Evolutionary conservation across 2,329 filamentous ascomycete genomes (phyloP).

Genomic region (Fusarium sp.): DNA sequence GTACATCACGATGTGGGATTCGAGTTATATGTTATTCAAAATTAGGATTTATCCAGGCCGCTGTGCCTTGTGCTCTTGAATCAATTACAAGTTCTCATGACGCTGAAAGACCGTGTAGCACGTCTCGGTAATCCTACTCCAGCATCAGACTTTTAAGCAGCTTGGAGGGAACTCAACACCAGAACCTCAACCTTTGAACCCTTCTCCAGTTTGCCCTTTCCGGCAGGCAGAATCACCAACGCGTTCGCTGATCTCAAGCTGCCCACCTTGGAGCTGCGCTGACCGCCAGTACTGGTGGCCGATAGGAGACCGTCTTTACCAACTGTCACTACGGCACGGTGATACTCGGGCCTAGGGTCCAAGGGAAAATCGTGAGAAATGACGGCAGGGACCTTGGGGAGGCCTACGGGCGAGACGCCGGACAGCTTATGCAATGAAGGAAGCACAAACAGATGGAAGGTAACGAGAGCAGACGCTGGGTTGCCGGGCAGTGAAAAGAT

Average conservation of each 20-base stretch:
- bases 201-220: conserved; percentile 74
- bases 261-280: conserved; percentile 90
- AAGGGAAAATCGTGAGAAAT: conserved; percentile 80
- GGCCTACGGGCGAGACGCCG: conserved; percentile 76
- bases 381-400: conserved; percentile 80
- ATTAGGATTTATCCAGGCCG: conserved; percentile 34
- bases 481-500: conserved; percentile 96
- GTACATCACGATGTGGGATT: conserved; percentile 54
- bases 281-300: conserved; percentile 88
- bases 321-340: conserved; percentile 82
- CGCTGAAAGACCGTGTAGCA: conserved; percentile 6
- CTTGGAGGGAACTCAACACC: conserved; percentile 74
- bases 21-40: conserved; percentile 48
- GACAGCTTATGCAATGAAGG: conserved; percentile 85
- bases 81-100: conserved; percentile 39
- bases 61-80: conserved; percentile 39
- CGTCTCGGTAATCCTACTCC: background rate
- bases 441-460: conserved; percentile 93
- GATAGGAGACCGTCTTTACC: conserved; percentile 76
- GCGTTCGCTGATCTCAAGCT: conserved; percentile 93
- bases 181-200: conserved; percentile 83
- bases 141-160: conserved; percentile 17
- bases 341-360: conserved; percentile 90
- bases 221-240: conserved; percentile 80
- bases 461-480: conserved; percentile 92